These are phyloP conservation scores for Iris macrosiphon DNA, from an alignment of 106 monocot genomes.

Conservation along the genomic window DNA sequence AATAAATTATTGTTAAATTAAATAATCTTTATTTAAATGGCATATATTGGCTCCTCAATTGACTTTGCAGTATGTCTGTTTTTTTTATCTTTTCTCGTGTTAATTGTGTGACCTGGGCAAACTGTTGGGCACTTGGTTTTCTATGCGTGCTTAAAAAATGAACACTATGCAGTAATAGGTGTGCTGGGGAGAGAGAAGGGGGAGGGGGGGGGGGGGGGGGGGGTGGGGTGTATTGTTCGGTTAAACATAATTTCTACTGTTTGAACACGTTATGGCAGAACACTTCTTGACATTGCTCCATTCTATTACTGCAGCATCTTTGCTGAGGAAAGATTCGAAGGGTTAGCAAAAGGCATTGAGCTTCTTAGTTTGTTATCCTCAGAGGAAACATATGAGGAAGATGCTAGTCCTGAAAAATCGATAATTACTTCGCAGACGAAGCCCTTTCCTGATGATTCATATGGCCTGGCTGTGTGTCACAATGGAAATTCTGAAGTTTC, in stretches of 20 bases:
- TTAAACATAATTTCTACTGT: neutral
- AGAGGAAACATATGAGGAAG: constrained; percentile 31
- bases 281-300: constrained; percentile 4
- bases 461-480: constrained; percentile 3
- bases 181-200: too few relatives aligned
- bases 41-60: too few relatives aligned
- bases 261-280: neutral
- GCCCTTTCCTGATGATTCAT: constrained; percentile 9
- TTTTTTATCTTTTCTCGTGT: too few relatives aligned
- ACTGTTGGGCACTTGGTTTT: too few relatives aligned
- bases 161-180: too few relatives aligned
- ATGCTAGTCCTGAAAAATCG: constrained; percentile 13
- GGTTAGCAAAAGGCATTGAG: constrained; percentile 60
- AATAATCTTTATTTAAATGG: too few relatives aligned
- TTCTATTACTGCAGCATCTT: constrained; percentile 67
- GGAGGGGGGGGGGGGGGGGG: too few relatives aligned
- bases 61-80: too few relatives aligned
- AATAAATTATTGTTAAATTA: too few relatives aligned
- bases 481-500: constrained; percentile 14
- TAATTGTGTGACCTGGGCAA: too few relatives aligned
- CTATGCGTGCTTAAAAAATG: too few relatives aligned
- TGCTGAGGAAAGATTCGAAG: constrained; percentile 79
- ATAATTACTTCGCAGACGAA: constrained; percentile 15
- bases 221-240: too few relatives aligned
- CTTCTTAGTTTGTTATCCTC: constrained; percentile 51